A percentile compares a stretch with the other conserved stretches of the same genome.
phyloP scores from a whole-genome alignment of 2,329 filamentous ascomycete genomes.

The Volutella citrinella region DNA sequence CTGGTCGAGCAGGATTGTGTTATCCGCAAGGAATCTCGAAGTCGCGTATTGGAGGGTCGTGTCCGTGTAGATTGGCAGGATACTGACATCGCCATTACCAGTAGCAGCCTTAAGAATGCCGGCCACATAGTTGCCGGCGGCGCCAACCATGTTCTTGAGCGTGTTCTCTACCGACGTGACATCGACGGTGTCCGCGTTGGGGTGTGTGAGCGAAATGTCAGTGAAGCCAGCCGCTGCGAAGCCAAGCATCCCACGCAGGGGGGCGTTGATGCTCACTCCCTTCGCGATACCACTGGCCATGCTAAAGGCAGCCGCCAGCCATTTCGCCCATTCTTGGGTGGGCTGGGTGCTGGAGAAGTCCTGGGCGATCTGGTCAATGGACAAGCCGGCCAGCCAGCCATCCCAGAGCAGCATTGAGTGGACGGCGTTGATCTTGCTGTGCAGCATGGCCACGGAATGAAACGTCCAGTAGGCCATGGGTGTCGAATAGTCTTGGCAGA shows the following conservation, averaged over 20 bases:
- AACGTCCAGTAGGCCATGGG: conserved; percentile 5
- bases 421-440: conserved; percentile 5
- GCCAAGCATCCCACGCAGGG: conserved; percentile 4
- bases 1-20: conserved; percentile 5
- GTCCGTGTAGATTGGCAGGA: conserved; percentile 1
- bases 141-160: conserved; percentile 4
- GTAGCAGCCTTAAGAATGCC: conserved; percentile 1
- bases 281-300: conserved; percentile 3
- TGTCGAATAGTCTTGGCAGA: conserved; percentile 2
- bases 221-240: conserved; percentile 1
- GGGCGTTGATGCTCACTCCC: background rate
- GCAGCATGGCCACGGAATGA: conserved; percentile 1
- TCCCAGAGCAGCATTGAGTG: conserved; percentile 3
- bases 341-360: conserved; percentile 2
- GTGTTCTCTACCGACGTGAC: conserved; percentile 4
- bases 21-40: conserved; percentile 3
- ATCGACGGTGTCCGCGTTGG: background rate
- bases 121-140: conserved; percentile 2
- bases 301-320: conserved; percentile 5
- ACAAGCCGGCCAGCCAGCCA: conserved; percentile 5
- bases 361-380: conserved; percentile 3
- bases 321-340: conserved; percentile 3
- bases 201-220: background rate
- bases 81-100: background rate
- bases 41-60: conserved; percentile 1